Evolutionary conservation across 805 yeast species (phyloP).

Genomic region (Suhomyces faveliae): DNA sequence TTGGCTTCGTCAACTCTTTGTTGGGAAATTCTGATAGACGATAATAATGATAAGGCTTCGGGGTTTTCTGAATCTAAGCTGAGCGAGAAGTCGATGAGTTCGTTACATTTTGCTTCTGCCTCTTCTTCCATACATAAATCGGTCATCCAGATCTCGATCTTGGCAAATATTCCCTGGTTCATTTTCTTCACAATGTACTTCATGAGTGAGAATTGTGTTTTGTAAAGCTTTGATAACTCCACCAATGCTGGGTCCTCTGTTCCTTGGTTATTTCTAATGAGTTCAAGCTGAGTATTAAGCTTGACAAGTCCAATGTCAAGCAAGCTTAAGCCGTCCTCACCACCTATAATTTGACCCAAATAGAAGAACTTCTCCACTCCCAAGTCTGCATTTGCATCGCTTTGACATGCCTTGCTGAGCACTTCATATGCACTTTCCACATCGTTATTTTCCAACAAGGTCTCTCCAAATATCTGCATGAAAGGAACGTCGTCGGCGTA

Average conservation of each 20-base stretch:
- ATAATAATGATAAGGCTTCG: slow-evolving; percentile 77
- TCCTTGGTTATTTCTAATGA: slow-evolving; percentile 25
- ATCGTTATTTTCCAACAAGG: slow-evolving; percentile 74
- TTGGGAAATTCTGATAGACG: slow-evolving; percentile 89
- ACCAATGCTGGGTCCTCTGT: slow-evolving; percentile 23
- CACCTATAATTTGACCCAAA: slow-evolving; percentile 89
- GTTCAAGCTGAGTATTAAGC: slow-evolving; percentile 37
- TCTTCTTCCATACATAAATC: slow-evolving; percentile 91
- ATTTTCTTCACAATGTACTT: slow-evolving; percentile 53
- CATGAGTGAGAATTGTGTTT: slow-evolving; percentile 21
- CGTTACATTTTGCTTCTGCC: slow-evolving; percentile 81
- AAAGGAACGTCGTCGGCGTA: slow-evolving; percentile 42
- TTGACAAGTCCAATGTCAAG: slow-evolving; percentile 62
- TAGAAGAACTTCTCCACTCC: slow-evolving; percentile 86
- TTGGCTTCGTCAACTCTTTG: slow-evolving; percentile 71
- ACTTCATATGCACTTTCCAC: slow-evolving; percentile 74
- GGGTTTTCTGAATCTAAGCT: slow-evolving; percentile 61
- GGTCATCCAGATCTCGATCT: slow-evolving; percentile 97
- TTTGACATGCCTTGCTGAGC: slow-evolving; percentile 56
- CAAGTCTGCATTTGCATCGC: slow-evolving; percentile 62
- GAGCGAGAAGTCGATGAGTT: slow-evolving; percentile 62
- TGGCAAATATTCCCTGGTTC: slow-evolving; percentile 75
- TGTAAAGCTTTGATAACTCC: slow-evolving; percentile 25
- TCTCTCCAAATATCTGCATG: slow-evolving; percentile 68
- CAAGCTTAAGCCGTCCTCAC: slow-evolving; percentile 63